These are phyloP conservation scores for Thuidium tamariscinum DNA, from an alignment of 225 moss, liverwort and hornwort genomes.

Conservation along the genomic window DNA sequence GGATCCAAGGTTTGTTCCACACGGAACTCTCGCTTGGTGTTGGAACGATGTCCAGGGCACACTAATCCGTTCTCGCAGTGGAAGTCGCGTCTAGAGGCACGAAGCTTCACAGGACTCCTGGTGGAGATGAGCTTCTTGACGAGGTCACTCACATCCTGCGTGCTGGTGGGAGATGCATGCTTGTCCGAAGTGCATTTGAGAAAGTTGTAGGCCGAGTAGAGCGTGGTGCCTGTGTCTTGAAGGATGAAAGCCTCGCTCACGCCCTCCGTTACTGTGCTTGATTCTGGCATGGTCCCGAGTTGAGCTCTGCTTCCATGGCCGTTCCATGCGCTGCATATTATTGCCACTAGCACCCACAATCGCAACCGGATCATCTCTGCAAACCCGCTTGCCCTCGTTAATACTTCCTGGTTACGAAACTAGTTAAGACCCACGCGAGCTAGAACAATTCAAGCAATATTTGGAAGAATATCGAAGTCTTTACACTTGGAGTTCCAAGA, in stretches of 20 bases:
- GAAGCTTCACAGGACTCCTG: not conserved
- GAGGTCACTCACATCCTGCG: conserved; percentile 21
- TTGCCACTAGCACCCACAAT: not conserved
- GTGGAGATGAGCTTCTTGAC: not conserved
- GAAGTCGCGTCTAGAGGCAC: conserved; percentile 2
- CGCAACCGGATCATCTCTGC: not conserved
- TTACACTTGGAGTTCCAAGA: not conserved
- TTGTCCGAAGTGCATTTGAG: conserved; percentile 31
- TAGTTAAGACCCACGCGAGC: not conserved
- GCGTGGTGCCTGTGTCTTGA: conserved; percentile 5
- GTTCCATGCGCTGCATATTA: not conserved
- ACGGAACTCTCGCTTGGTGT: conserved; percentile 4
- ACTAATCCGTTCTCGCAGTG: conserved; percentile 1
- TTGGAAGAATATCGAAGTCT: not conserved
- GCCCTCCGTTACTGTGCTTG: not conserved
- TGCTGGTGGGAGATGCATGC: conserved; percentile 15
- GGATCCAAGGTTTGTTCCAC: not conserved
- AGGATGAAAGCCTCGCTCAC: conserved; percentile 5
- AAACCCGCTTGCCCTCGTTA: not conserved
- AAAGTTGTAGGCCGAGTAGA: conserved; percentile 21
- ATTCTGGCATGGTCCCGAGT: not conserved
- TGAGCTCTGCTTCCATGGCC: not conserved
- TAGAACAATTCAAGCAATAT: not conserved
- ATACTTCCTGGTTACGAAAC: not conserved
- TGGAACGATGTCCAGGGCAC: conserved; percentile 2